These are phyloP conservation scores for Arxiozyma telluris DNA, from an alignment of 1,139 yeast species.

Conservation along the genomic window DNA sequence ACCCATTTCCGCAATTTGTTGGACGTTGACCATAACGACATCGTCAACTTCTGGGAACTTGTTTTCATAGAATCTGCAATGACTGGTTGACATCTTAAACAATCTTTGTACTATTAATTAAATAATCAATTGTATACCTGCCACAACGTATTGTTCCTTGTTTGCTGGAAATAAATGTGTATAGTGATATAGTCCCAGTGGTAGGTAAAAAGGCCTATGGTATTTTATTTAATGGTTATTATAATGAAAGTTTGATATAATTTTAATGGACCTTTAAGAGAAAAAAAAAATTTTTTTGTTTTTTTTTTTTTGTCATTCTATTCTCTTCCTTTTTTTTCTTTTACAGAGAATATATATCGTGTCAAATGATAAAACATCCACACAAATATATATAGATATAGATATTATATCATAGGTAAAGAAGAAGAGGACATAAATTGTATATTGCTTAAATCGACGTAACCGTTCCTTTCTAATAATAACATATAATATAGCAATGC, in stretches of 20 bases:
- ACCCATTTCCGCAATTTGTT: slow-evolving; percentile 97
- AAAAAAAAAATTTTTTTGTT: no score
- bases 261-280: not conserved
- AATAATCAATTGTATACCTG: not conserved
- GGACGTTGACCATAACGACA: slow-evolving; percentile 97
- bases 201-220: no score
- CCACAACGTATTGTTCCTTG: not conserved
- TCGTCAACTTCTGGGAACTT: slow-evolving; percentile 98
- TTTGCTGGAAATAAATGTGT: no score
- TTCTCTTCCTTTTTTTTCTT: not conserved
- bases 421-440: not conserved
- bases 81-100: slow-evolving; percentile 62
- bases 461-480: no score
- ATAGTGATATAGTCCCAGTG: not conserved
- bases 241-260: no score
- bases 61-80: slow-evolving; percentile 96
- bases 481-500: no score
- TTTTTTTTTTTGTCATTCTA: not conserved
- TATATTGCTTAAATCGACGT: not conserved
- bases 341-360: no score
- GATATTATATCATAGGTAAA: no score
- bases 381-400: not conserved
- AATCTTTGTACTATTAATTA: not conserved
- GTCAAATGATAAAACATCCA: not conserved
- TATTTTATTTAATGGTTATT: no score